These are phyloP conservation scores for Euphorbia tirucalli DNA, from an alignment of 345 rosid genomes.

Conservation along the genomic window DNA sequence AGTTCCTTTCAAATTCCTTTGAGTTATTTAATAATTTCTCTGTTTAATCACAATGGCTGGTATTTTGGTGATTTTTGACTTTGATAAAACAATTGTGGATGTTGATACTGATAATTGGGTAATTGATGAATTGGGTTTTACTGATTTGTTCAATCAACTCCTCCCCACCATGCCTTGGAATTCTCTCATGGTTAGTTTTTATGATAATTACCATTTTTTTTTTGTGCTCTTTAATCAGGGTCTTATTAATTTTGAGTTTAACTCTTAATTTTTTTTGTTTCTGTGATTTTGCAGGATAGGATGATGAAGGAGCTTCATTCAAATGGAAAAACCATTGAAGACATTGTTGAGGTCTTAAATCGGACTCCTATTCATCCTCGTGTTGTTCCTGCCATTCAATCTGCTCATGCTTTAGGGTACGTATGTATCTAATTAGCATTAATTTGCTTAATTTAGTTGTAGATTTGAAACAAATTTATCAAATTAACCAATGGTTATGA, in stretches of 20 bases:
- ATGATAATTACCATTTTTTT: too few species aligned
- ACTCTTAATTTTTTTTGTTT: too few species aligned
- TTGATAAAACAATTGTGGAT: constrained; percentile 83
- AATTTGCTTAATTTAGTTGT: too few species aligned
- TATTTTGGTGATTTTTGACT: constrained; percentile 65
- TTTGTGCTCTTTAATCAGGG: too few species aligned
- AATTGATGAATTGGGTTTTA: constrained; percentile 66
- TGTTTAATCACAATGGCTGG: constrained; percentile 43
- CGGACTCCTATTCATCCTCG: constrained; percentile 62
- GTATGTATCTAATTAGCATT: too few species aligned
- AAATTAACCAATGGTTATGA: too few species aligned
- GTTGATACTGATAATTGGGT: constrained; percentile 91
- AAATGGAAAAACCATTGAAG: constrained; percentile 56
- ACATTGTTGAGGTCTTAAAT: constrained; percentile 52
- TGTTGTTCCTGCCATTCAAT: constrained; percentile 61
- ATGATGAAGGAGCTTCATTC: constrained; percentile 76
- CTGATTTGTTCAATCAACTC: constrained; percentile 72
- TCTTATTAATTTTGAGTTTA: too few species aligned
- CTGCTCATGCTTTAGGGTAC: constrained; percentile 78
- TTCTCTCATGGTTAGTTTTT: constrained; percentile 59
- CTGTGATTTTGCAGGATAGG: constrained; percentile 67
- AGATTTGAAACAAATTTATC: too few species aligned
- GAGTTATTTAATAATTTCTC: too few species aligned
- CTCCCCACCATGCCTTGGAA: constrained; percentile 95
- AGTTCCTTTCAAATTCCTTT: too few species aligned